Base-by-base conservation (phyloP, 1,284 basidiomycete genomes). In the Ceratobasidium sp. region DNA sequence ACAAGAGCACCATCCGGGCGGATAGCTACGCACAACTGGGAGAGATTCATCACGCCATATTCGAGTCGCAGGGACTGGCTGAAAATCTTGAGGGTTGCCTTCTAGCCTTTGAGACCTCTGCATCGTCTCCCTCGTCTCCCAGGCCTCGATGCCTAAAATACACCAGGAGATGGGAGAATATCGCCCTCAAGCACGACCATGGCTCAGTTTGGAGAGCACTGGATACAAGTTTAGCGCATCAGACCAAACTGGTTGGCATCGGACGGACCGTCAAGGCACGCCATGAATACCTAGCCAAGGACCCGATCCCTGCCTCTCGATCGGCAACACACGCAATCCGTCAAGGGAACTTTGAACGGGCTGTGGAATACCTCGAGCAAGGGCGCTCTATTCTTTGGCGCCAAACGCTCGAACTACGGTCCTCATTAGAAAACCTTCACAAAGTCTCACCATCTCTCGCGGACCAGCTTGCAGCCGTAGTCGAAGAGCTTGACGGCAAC, bases 321-420 rank as follows among this genome's bases (percentile, higher is more conserved):
- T 75, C 78, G 2, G 78, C 75, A 2, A 75, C 78, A 1, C 55
- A n/a, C 9, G 75, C 78, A 9, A 71, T 79, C n/a, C 46, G 42
- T 4, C 53, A 60, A 53, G 78, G 75, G 0, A 58, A 70, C 28
- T 42, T 70, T 20, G 53, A 79, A 42, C 28, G 44, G 4, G 78
- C 78, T 9, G 67, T 79, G 15, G 78, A 79, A 60, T 51, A 70
- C 53, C 63, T 77, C 9, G 75, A 79, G 49, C 63, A 69, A 2
- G 78, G 78, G 3, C 69, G 78, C 42, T 69, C 56, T 23, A 61
- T 79, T 39, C 64, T 79, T 13, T 79, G 72, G 73, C 20, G 68
- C 7, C 67, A 77, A 53, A 70, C 76, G 5, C 42, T 71, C 23
- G 68, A 77, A 13, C 53, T 73, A 6, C 72, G 78, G 2, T 70